Base-by-base conservation (phyloP, 257 asterid species). In the Coffea canephora region DNA sequence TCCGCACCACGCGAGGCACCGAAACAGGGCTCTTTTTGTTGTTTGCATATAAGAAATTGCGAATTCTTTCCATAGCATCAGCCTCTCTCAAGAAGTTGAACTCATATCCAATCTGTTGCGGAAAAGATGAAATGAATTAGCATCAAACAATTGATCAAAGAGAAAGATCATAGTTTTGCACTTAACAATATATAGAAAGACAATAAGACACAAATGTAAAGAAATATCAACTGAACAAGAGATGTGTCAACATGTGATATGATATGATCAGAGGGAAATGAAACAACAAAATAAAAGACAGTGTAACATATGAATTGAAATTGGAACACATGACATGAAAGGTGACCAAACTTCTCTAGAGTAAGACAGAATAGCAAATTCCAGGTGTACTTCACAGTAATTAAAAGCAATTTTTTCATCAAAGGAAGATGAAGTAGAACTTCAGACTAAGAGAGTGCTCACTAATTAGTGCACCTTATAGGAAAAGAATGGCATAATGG, bases 41-140 rank as follows among this genome's bases (percentile, higher is more conserved):
- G 81, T 86, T 91, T 82, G 84, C 88, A 65, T 85, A 88, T 41
- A 96, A 87, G 85, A 94, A 96, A 41, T 39, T 85, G 8, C 85
- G 91, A 80, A 94, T 96, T 88, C 89, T 94, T 78, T 90, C 91
- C 99, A 96, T 96, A 69, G 99, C 97, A 85, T 86, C 93, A 69
- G 98, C 98, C 87, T 94, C 99, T 90, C 98, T 89, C 86, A 82
- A 72, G 82, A 96, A 96, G 88, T 96, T 75, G 87, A 96, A 96
- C 81, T 96, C 98, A 84, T 92, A 91, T 78, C 97, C 97, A 83
- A 96, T 96, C 99, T 96, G 77, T 73, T 87, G 61, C 50, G 67
- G 85, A 34, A 84, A 48, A 82, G 81, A 67, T 23, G 59, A 77
- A 19, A 79, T 74, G 36, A 74, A 77, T 49, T 50, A 82, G 73